phyloP scores from a whole-genome alignment of 2,329 filamentous ascomycete genomes.

The Phialocephala subalpina region DNA sequence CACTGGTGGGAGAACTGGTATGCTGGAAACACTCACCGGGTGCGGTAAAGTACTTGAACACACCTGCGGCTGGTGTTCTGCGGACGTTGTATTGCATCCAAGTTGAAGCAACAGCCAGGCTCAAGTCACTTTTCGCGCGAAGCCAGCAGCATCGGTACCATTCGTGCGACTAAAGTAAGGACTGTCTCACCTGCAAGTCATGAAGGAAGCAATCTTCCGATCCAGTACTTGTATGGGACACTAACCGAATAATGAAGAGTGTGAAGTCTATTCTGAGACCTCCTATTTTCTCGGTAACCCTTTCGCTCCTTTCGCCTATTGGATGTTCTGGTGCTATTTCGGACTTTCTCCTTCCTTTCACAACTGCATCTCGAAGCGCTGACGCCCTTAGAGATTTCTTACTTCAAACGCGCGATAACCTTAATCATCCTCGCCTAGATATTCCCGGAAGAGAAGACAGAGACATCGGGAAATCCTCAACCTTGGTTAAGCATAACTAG shows the following conservation, averaged over 20 bases:
- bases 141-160: background rate
- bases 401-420: constrained; percentile 13
- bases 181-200: constrained; percentile 7
- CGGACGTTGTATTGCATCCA: background rate
- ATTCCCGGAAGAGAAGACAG: background rate
- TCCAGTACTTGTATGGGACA: background rate
- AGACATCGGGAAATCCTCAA: background rate
- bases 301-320: background rate
- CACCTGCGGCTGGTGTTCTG: background rate
- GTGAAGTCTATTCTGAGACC: constrained; percentile 2
- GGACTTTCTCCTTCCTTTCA: background rate
- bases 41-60: background rate
- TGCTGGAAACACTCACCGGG: background rate
- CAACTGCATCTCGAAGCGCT: constrained; percentile 7
- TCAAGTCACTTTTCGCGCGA: background rate
- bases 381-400: background rate
- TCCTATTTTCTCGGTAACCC: background rate
- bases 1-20: background rate
- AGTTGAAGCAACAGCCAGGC: background rate
- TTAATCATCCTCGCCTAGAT: constrained; percentile 4
- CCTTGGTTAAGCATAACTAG: background rate
- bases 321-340: background rate
- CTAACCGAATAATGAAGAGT: background rate
- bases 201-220: background rate
- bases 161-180: background rate